phyloP scores from a whole-genome alignment of 2,329 filamentous ascomycete species.

The Diaporthe ilicicola region DNA sequence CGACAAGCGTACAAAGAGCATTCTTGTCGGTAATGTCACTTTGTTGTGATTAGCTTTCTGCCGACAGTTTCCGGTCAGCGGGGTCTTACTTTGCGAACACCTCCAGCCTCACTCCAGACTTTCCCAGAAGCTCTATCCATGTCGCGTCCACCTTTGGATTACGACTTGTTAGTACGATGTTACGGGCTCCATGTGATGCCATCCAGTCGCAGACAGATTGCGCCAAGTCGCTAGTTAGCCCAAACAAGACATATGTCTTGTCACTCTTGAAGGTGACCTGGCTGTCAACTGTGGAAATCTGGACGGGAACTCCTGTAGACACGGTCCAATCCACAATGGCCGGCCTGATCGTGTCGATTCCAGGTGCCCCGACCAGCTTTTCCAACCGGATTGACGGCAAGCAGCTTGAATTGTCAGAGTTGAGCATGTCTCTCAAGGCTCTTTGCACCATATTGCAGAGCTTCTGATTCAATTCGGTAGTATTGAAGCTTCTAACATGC shows the following conservation, averaged over 20 bases:
- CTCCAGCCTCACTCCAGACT: slow-evolving; percentile 30
- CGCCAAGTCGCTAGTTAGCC: slow-evolving; percentile 46
- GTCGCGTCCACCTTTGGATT: slow-evolving; percentile 43
- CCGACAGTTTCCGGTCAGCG: no score
- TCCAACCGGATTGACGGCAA: no score
- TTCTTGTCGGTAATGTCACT: not conserved
- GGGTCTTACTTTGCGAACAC: no score
- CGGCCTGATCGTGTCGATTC: no score
- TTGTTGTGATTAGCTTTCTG: no score
- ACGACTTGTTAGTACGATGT: slow-evolving; percentile 50
- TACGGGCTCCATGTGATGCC: slow-evolving; percentile 46
- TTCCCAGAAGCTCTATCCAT: slow-evolving; percentile 38
- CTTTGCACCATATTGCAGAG: no score
- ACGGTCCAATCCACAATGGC: no score
- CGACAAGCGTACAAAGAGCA: not conserved
- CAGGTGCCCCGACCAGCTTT: no score
- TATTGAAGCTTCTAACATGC: no score
- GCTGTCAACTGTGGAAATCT: not conserved
- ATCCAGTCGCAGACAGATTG: slow-evolving; percentile 50
- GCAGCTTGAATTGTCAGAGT: no score
- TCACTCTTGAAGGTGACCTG: slow-evolving; percentile 22
- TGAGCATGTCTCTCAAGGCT: no score
- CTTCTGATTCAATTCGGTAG: no score
- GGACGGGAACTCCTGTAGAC: not conserved
- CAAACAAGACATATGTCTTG: slow-evolving; percentile 45